Base-by-base conservation (phyloP, 176 grass and related monocot genomes). In the Luzula sylvatica region DNA sequence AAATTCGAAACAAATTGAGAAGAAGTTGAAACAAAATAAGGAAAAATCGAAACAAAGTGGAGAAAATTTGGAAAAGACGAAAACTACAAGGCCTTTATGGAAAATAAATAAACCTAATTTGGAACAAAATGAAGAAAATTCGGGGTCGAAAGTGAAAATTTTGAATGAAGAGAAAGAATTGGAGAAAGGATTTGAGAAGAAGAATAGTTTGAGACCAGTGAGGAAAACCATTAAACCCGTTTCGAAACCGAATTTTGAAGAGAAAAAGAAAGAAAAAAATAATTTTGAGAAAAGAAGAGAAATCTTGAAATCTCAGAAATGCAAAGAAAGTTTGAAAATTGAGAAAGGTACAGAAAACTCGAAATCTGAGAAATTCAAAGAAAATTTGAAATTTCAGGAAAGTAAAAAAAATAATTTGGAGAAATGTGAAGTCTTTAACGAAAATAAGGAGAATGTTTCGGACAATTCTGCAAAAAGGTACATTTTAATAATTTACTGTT, bases 401-500 rank as follows among this genome's bases (percentile, higher is more conserved):
- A 35, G 47, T 48, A 52, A 6, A 32, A 59, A 47, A 70, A 30
- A 23, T 53, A 16, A 46, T 44, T 27, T 29, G 42, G 28, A 74
- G 46, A 64, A 59, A 30, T 52, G 27, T 28, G 55, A 65, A 23
- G 53, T 46, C 40, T 64, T 29, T 7, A 67, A 82, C 45, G 77
- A 77, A 18, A 52, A 86, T 46, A 96, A 96, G 45, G 84, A 96
- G 58, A 96, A 96, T 79, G 3, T 72, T 44, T 30, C 53, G 0
- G 15, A 17, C 9, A 67, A 24, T 38, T 38, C 50, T 63, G 21
- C 30, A 14, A n/a, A 57, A 18, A 70, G 75, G 75, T 78, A 57
- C 52, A 26, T 2, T n/a, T 14, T 35, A n/a, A n/a, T n/a, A n/a
- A n/a, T n/a, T n/a, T n/a, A n/a, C 30, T 35, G 5, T 4, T 35